Evolutionary conservation across 1,284 basidiomycete genomes (phyloP).

Genomic region (Pseudozyma sp.): DNA sequence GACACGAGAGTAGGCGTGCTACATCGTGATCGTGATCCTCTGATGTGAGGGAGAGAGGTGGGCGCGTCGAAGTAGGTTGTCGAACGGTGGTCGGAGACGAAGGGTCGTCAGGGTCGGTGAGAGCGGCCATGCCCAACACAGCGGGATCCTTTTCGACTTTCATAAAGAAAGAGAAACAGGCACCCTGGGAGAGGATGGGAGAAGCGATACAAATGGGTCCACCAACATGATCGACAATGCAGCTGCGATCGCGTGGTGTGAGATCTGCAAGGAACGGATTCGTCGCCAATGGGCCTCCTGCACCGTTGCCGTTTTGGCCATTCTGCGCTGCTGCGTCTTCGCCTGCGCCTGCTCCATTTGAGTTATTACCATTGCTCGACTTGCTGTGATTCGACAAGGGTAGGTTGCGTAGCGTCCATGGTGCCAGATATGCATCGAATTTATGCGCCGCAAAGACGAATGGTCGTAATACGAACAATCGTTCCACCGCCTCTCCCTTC

Average conservation of each 20-base stretch:
- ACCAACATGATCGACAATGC: conserved; percentile 70
- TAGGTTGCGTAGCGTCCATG: conserved; percentile 70
- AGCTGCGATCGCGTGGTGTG: conserved; percentile 67
- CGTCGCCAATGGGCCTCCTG: conserved; percentile 14
- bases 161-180: conserved; percentile 69
- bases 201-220: conserved; percentile 58
- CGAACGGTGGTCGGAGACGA: conserved; percentile 20
- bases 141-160: conserved; percentile 69
- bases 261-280: conserved; percentile 71
- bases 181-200: conserved; percentile 67
- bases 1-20: conserved; percentile 48
- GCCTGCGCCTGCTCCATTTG: neutral
- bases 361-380: neutral
- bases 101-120: conserved; percentile 31
- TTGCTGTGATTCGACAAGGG: conserved; percentile 16
- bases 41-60: conserved; percentile 48
- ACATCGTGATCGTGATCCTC: conserved; percentile 59
- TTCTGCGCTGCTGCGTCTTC: too few relatives aligned
- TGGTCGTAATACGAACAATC: conserved; percentile 72
- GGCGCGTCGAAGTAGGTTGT: conserved; percentile 30
- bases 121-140: conserved; percentile 46
- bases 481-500: conserved; percentile 71
- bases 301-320: neutral
- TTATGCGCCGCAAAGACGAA: conserved; percentile 73
- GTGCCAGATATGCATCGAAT: conserved; percentile 72